Evolutionary conservation across 768 basidiomycete genomes (phyloP).

Genomic region (Solioccasus polychromus): DNA sequence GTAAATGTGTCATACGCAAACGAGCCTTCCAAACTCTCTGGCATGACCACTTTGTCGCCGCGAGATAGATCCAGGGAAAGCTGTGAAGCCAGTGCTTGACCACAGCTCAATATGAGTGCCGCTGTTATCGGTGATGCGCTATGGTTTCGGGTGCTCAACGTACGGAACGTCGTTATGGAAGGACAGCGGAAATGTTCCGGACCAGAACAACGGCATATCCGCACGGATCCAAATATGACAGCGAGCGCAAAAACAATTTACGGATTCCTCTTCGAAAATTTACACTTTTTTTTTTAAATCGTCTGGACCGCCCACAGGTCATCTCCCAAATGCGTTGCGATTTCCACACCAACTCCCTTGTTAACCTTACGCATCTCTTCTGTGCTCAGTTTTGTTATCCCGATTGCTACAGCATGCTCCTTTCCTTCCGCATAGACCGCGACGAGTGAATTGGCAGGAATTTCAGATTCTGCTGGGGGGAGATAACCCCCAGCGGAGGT

Average conservation of each 20-base stretch:
- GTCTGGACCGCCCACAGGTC: conserved; percentile 76
- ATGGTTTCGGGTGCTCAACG: too few species aligned
- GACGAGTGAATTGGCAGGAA: conserved; percentile 76
- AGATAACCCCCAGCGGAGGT: conserved; percentile 90
- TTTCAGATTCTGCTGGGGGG: conserved; percentile 64
- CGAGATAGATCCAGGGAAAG: background rate
- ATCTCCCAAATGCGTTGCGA: conserved; percentile 81
- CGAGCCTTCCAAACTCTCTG: conserved; percentile 10
- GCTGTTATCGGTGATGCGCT: too few species aligned
- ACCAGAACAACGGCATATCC: background rate
- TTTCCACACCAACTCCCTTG: conserved; percentile 89
- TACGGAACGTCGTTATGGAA: background rate
- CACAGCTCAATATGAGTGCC: too few species aligned
- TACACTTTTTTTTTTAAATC: too few species aligned
- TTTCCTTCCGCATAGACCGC: conserved; percentile 96
- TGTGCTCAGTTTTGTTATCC: conserved; percentile 74
- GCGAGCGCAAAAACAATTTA: background rate
- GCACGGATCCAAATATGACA: background rate
- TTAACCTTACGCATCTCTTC: conserved; percentile 90
- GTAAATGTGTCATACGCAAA: conserved; percentile 50
- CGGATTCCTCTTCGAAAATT: too few species aligned
- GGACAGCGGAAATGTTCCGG: conserved; percentile 18
- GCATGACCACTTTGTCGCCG: conserved; percentile 9
- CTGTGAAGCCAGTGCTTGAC: too few species aligned
- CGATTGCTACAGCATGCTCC: conserved; percentile 85